phyloP scores from a whole-genome alignment of 2,329 filamentous ascomycete genomes.

The Cladosporium cucumerinum region DNA sequence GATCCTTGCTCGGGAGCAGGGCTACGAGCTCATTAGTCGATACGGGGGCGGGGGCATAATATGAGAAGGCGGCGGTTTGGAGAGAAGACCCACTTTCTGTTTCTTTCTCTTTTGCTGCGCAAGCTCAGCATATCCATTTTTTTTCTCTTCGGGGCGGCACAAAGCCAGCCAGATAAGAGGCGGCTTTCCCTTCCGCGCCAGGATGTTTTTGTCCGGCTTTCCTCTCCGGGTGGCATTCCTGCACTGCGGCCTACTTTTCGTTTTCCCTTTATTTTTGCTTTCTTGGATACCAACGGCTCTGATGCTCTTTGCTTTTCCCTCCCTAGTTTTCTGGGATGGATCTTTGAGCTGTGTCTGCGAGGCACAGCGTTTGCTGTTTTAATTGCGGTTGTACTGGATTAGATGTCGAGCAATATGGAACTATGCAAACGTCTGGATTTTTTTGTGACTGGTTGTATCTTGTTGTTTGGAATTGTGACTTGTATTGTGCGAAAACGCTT shows the following conservation, averaged over 20 bases:
- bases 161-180: background rate
- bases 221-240: too few relatives aligned
- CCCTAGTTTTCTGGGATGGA: background rate
- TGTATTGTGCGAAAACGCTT: background rate
- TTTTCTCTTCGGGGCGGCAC: background rate
- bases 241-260: background rate
- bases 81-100: background rate
- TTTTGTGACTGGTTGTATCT: background rate
- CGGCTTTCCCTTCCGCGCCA: background rate
- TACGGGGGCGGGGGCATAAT: slow-evolving; percentile 6
- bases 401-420: slow-evolving; percentile 12
- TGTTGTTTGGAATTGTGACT: background rate
- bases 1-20: slow-evolving; percentile 10
- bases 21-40: background rate
- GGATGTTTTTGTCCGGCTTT: too few relatives aligned
- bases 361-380: background rate
- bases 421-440: slow-evolving; percentile 4
- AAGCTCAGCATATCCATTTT: background rate
- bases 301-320: background rate
- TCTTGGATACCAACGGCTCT: slow-evolving; percentile 13
- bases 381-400: background rate
- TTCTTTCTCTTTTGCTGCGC: background rate
- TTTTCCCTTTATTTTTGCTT: background rate
- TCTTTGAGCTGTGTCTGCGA: background rate
- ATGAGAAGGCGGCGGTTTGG: background rate